These are phyloP conservation scores for Lineolata rhizophorae DNA, from an alignment of 495 filamentous ascomycete species.

Conservation along the genomic window DNA sequence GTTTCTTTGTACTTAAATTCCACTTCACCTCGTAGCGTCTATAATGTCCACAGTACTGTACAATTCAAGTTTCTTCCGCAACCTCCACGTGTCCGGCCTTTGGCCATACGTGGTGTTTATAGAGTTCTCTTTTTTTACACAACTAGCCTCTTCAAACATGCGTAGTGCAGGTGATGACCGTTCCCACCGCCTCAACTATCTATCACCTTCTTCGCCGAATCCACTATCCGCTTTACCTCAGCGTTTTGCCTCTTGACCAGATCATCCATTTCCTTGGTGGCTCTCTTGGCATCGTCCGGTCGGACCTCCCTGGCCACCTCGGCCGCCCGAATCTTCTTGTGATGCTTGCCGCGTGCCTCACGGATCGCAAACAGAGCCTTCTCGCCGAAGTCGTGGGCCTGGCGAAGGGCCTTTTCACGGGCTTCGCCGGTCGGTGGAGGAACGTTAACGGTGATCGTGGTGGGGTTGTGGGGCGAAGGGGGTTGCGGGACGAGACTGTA, in stretches of 20 bases:
- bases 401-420: conserved; percentile 27
- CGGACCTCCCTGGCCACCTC: conserved; percentile 30
- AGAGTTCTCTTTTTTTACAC: too few species aligned
- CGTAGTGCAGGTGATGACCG: too few species aligned
- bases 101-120: too few species aligned
- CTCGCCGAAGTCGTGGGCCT: conserved; percentile 39
- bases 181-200: too few species aligned
- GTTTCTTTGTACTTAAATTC: too few species aligned
- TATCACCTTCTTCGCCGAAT: conserved; percentile 36
- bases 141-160: too few species aligned
- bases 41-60: too few species aligned
- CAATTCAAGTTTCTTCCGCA: too few species aligned
- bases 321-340: conserved; percentile 42
- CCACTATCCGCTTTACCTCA: conserved; percentile 46
- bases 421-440: conserved; percentile 46
- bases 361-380: conserved; percentile 29
- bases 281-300: conserved; percentile 45
- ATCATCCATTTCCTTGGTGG: conserved; percentile 41
- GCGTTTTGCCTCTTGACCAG: conserved; percentile 44
- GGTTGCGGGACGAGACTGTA: conserved; percentile 50
- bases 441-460: conserved; percentile 50
- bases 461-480: conserved; percentile 38
- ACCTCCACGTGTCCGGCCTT: too few species aligned
- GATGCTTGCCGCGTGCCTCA: conserved; percentile 32
- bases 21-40: too few species aligned